Conservation (phyloP, 1,139 yeast genomes). For the Debaryomyces subglobosus region DNA sequence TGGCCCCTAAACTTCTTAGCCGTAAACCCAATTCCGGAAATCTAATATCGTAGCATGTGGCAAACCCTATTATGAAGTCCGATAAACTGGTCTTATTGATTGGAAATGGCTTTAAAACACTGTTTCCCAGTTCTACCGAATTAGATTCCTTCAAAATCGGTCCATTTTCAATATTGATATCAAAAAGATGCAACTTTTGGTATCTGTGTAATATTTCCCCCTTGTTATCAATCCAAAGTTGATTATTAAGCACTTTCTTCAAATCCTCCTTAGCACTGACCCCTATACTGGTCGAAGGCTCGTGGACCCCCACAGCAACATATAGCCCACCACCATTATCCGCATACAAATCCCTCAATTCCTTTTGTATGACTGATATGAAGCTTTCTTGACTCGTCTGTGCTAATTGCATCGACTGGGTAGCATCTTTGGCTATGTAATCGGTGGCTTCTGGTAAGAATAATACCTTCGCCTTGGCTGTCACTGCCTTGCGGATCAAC, state of each 20-base stretch:
- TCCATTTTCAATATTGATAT: conserved; percentile 78
- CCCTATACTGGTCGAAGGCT: conserved; percentile 48
- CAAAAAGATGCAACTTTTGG: conserved; percentile 87
- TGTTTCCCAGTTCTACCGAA: conserved; percentile 79
- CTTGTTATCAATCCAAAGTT: conserved; percentile 65
- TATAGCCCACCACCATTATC: conserved; percentile 24
- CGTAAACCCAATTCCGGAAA: conserved; percentile 81
- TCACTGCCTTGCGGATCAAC: conserved; percentile 65
- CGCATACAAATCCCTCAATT: conserved; percentile 33
- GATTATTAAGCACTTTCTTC: conserved; percentile 64
- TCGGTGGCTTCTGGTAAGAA: conserved; percentile 95
- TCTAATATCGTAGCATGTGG: conserved; percentile 85
- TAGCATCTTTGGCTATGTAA: conserved; percentile 72
- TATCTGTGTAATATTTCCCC: conserved; percentile 72
- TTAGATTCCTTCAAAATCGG: conserved; percentile 74
- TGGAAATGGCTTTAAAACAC: conserved; percentile 55
- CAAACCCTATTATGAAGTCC: conserved; percentile 66
- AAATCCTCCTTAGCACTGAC: conserved; percentile 6
- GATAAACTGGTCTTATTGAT: conserved; percentile 15
- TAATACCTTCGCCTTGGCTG: conserved; percentile 59
- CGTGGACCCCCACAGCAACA: conserved; percentile 75
- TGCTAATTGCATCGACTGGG: conserved; percentile 65
- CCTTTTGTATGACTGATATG: conserved; percentile 48
- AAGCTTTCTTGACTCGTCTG: conserved; percentile 55
- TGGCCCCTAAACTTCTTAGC: conserved; percentile 72